A percentile compares a stretch with the other conserved stretches of the same genome.
Conservation (phyloP, 176 grass and related monocot species). For the Musa beccarii region DNA sequence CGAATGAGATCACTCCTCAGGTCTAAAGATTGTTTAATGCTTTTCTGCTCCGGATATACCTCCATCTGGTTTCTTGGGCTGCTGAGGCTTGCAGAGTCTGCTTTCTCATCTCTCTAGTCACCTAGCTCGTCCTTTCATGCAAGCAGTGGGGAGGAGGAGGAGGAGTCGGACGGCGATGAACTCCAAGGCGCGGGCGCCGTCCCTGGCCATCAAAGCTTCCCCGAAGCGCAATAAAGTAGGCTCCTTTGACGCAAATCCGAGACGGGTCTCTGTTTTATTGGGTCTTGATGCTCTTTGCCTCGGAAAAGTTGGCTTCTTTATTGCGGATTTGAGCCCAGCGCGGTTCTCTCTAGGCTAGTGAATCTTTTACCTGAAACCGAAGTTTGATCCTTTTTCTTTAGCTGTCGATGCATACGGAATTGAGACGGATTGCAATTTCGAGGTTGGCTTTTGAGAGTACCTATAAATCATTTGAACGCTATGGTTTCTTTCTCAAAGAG, state of each 20-base stretch:
- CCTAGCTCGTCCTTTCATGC: neutral
- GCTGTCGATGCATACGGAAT: conserved; percentile 1
- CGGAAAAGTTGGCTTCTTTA: conserved; percentile 1
- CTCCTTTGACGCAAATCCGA: conserved; percentile 2
- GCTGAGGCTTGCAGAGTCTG: conserved; percentile 23
- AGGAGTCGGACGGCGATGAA: conserved; percentile 1
- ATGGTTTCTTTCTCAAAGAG: neutral
- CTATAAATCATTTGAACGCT: neutral
- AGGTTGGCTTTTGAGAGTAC: neutral
- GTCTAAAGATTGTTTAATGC: neutral
- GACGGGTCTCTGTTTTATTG: neutral
- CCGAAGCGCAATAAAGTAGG: conserved; percentile 14
- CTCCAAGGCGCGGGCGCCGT: neutral
- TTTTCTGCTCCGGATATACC: neutral
- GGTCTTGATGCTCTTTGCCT: conserved; percentile 1
- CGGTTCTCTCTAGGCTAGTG: neutral
- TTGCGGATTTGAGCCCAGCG: neutral
- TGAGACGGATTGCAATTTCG: neutral
- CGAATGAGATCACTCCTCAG: neutral
- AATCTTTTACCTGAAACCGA: neutral
- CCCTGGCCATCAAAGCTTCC: conserved; percentile 1
- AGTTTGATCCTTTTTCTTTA: neutral
- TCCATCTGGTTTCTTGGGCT: conserved; percentile 7
- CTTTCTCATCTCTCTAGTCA: conserved; percentile 13
- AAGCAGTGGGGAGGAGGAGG: no score